Conservation (phyloP, 1,284 basidiomycete genomes). For the Pholiota adiposa region DNA sequence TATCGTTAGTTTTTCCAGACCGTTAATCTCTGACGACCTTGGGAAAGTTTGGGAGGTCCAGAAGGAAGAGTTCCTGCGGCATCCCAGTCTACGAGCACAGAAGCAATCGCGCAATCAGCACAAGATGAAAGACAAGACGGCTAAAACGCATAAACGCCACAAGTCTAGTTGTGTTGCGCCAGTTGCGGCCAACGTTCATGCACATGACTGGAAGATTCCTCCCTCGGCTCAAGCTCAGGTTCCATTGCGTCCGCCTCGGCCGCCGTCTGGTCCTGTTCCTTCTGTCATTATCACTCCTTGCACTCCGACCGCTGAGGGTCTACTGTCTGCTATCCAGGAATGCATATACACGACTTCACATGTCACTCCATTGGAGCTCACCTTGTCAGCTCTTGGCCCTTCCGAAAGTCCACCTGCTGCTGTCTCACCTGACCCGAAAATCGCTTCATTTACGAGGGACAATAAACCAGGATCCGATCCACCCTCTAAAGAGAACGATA, state of each 20-base stretch:
- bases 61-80: constrained; percentile 17
- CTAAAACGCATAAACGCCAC: constrained; percentile 4
- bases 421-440: not conserved
- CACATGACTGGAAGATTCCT: constrained; percentile 15
- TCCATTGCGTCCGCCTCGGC: constrained; percentile 14
- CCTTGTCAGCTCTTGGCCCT: not conserved
- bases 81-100: constrained; percentile 18
- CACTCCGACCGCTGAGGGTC: constrained; percentile 14
- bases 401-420: not conserved
- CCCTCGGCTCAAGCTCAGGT: constrained; percentile 1
- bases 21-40: not conserved
- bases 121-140: not conserved
- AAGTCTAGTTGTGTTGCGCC: not conserved
- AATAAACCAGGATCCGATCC: constrained; percentile 3
- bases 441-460: not conserved
- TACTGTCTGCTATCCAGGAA: constrained; percentile 1
- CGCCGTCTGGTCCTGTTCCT: constrained; percentile 18
- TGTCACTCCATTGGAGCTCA: constrained; percentile 2
- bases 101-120: constrained; percentile 2
- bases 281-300: constrained; percentile 25
- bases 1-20: not conserved
- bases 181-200: not conserved
- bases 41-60: constrained; percentile 5
- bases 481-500: not conserved
- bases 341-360: not conserved